Base-by-base conservation (phyloP, 2,329 filamentous ascomycete genomes). In the Clarireedia paspali region DNA sequence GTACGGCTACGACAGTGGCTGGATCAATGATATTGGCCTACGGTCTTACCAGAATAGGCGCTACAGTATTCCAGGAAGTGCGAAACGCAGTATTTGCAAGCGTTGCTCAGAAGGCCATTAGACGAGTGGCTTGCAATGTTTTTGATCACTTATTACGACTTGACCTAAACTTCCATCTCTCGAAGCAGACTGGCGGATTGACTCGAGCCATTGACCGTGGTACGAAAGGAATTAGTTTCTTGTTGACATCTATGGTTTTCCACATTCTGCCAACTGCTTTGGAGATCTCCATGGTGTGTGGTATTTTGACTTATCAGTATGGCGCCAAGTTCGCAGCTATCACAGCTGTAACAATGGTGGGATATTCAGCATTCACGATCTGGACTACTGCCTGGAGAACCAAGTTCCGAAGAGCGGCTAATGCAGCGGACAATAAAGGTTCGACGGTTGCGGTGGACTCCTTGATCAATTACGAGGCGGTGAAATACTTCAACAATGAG, bases 401-500 rank as follows among this genome's bases (percentile, higher is more conserved):
- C 3, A 95, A 95, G 71, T 99, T 99, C 71, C 82, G 95, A 47
- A 88, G 92, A 65, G 89, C 95, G 71, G 91, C 94, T 40, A 99
- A 99, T 70, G 90, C 91, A 5, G 95, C 94, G 0, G 95, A 99
- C 66, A 99, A 97, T 72, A 89, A 85, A 69, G 94, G 90, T 0
- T 95, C 92, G 1, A 97, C 92, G 0, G 90, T 97, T 6, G 92
- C 92, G 0, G 91, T 97, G 1, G 94, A 99, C 73, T 96, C 91
- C 0, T 76, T 99, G 50, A 96, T 99, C 77, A 99, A 99, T 74
- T 99, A 96, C 68, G 94, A 99, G 72, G 92, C 95, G 14, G 94
- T 99, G 68, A 99, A 99, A 73, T 96, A 97, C 75, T 99, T 97
- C 75, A 99, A 99, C 76, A 99, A 99, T 67, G 95, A 99, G 69